Percentiles rank a stretch among this genome's conserved stretches.
Evolutionary conservation across 148 eudicot species (phyloP).

Genomic region (Cornus kousa): DNA sequence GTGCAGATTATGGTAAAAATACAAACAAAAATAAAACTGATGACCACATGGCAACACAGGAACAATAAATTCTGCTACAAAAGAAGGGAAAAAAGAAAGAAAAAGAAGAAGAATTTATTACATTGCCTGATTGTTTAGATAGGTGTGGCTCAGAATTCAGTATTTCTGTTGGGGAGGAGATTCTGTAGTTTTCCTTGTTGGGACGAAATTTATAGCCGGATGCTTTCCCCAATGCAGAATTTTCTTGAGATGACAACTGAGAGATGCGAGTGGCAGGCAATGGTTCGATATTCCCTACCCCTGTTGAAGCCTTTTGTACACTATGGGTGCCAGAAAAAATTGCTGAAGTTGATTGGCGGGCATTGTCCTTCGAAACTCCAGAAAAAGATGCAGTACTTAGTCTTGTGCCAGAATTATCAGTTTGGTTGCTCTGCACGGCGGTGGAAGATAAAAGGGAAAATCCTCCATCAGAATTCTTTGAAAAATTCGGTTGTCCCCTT

Average conservation of each 20-base stretch:
- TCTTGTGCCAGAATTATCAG: slow-evolving; percentile 7
- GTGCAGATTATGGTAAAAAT: background rate
- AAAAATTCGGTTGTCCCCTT: slow-evolving; percentile 16
- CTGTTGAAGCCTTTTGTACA: slow-evolving; percentile 24
- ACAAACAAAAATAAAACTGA: background rate
- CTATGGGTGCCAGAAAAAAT: slow-evolving; percentile 27
- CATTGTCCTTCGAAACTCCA: slow-evolving; percentile 24
- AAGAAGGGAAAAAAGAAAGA: background rate
- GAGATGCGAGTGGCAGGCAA: slow-evolving; percentile 26
- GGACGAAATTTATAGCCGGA: slow-evolving; percentile 23
- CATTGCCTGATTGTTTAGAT: slow-evolving; percentile 62
- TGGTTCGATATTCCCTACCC: slow-evolving; percentile 20
- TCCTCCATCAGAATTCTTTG: slow-evolving; percentile 22
- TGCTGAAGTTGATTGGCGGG: slow-evolving; percentile 22
- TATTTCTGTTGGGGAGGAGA: slow-evolving; percentile 33
- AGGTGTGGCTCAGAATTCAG: slow-evolving; percentile 40
- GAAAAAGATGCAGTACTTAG: slow-evolving; percentile 8
- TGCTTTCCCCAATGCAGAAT: slow-evolving; percentile 28
- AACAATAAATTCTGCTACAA: background rate
- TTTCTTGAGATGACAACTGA: slow-evolving; percentile 27
- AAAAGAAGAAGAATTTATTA: slow-evolving; percentile 29
- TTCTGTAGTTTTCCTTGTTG: slow-evolving; percentile 32
- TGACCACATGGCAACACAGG: background rate
- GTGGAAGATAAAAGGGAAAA: slow-evolving; percentile 23
- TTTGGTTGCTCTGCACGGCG: slow-evolving; percentile 19